These are phyloP conservation scores for Plasmodium vivax DNA, from an alignment of 169 alveolate species.

Conservation along the genomic window DNA sequence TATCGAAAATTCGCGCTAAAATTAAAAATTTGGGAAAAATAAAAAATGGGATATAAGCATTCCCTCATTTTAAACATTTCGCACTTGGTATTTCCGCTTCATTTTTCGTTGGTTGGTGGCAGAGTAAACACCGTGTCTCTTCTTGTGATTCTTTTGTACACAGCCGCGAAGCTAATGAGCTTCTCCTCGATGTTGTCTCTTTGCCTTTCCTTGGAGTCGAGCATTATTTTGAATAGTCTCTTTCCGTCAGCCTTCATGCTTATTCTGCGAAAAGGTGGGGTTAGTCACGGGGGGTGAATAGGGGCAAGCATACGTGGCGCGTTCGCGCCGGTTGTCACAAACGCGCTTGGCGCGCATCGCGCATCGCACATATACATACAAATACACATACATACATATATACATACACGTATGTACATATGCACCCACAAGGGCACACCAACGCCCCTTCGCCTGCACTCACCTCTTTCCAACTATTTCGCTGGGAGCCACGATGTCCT, in stretches of 20 bases:
- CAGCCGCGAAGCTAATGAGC: conserved; percentile 95
- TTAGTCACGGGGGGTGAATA: not conserved
- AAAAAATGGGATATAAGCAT: conserved; percentile 1
- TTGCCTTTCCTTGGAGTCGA: conserved; percentile 96
- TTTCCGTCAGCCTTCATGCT: conserved; percentile 95
- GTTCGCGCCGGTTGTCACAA: not conserved
- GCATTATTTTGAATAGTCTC: conserved; percentile 92
- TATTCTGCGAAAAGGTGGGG: conserved; percentile 78
- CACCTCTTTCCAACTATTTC: conserved; percentile 93
- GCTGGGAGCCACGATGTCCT: conserved; percentile 95
- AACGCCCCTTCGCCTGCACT: not conserved
- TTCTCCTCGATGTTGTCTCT: conserved; percentile 95
- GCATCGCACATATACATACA: not conserved
- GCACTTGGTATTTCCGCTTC: not conserved
- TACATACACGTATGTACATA: conserved; percentile 3
- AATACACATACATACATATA: not conserved
- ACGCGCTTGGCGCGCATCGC: not conserved
- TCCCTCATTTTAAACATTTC: not conserved
- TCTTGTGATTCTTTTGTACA: conserved; percentile 94
- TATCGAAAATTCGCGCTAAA: not conserved
- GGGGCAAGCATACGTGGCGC: not conserved
- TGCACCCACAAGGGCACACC: not conserved
- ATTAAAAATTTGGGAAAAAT: conserved; percentile 28
- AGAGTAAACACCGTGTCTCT: conserved; percentile 94
- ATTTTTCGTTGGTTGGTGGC: conserved; percentile 75